Percentiles rank a stretch among this genome's conserved stretches.
phyloP scores from a whole-genome alignment of 2,329 filamentous ascomycete species.

The Aspergillus ruber region DNA sequence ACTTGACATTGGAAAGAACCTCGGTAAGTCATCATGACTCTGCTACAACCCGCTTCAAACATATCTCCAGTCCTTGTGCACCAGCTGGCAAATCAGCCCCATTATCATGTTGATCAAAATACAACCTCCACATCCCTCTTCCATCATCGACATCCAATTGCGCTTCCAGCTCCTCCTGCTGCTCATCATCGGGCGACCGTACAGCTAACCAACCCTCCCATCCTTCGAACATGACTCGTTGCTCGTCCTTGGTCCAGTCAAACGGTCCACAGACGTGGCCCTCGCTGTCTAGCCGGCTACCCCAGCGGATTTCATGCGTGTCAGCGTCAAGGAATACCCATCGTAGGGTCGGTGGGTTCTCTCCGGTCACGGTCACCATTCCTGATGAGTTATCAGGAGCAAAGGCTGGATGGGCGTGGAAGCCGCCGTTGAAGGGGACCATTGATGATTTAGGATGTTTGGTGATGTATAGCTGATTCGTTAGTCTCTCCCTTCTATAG shows the following conservation, averaged over 20 bases:
- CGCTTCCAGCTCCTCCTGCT: constrained; percentile 6
- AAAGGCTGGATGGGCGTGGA: constrained; percentile 19
- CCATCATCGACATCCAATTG: constrained; percentile 10
- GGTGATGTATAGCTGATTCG: constrained; percentile 15
- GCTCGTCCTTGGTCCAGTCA: constrained; percentile 16
- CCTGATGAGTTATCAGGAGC: constrained; percentile 16
- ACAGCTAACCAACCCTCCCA: constrained; percentile 20
- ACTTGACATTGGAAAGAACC: no score
- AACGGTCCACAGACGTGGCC: constrained; percentile 18
- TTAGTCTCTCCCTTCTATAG: no score
- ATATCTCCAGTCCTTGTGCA: constrained; percentile 16
- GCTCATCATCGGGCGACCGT: constrained; percentile 13
- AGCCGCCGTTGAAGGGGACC: constrained; percentile 18
- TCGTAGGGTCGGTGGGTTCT: constrained; percentile 15
- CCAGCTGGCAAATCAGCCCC: constrained; percentile 16
- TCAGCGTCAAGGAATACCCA: constrained; percentile 19
- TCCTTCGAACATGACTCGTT: constrained; percentile 14
- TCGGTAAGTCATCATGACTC: no score
- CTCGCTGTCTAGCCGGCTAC: constrained; percentile 16
- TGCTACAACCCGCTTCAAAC: no score
- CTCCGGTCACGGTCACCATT: constrained; percentile 18
- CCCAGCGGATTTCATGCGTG: constrained; percentile 21
- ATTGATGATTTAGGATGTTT: constrained; percentile 11
- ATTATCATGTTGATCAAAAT: constrained; percentile 20
- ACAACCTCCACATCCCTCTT: constrained; percentile 17